Conservation (phyloP, 2,329 filamentous ascomycete species). For the Monilinia fructicola region DNA sequence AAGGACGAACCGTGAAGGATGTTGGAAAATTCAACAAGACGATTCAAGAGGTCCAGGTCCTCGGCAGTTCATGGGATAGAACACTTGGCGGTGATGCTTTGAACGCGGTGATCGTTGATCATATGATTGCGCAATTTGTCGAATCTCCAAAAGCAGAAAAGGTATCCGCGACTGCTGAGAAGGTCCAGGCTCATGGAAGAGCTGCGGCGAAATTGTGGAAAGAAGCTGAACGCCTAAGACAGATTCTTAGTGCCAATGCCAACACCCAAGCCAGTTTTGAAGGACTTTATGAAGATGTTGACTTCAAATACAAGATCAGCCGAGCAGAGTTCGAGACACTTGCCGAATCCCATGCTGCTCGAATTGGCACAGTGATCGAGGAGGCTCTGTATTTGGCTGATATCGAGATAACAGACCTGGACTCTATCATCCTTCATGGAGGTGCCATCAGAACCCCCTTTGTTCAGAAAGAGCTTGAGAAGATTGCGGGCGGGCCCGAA, state of each 20-base stretch:
- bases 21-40: conserved; percentile 94
- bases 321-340: conserved; percentile 80
- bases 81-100: conserved; percentile 86
- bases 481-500: conserved; percentile 65
- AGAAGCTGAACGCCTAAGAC: conserved; percentile 82
- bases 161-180: conserved; percentile 58
- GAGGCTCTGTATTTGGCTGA: conserved; percentile 73
- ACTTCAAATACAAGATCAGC: conserved; percentile 87
- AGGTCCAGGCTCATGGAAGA: conserved; percentile 73
- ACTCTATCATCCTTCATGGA: conserved; percentile 91
- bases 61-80: conserved; percentile 85
- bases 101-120: conserved; percentile 82
- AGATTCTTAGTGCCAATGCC: conserved; percentile 89
- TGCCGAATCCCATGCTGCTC: conserved; percentile 63
- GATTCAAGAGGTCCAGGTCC: conserved; percentile 86
- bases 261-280: conserved; percentile 82
- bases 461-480: conserved; percentile 85
- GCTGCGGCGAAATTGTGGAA: conserved; percentile 89
- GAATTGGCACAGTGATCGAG: conserved; percentile 68
- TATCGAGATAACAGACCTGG: conserved; percentile 71
- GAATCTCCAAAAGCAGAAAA: conserved; percentile 67
- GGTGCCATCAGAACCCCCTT: conserved; percentile 90
- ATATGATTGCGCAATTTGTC: conserved; percentile 81
- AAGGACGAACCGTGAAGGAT: conserved; percentile 86
- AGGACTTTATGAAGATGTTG: conserved; percentile 84